Conservation (phyloP, 2,329 filamentous ascomycete species). For the Xylariaceae sp. region DNA sequence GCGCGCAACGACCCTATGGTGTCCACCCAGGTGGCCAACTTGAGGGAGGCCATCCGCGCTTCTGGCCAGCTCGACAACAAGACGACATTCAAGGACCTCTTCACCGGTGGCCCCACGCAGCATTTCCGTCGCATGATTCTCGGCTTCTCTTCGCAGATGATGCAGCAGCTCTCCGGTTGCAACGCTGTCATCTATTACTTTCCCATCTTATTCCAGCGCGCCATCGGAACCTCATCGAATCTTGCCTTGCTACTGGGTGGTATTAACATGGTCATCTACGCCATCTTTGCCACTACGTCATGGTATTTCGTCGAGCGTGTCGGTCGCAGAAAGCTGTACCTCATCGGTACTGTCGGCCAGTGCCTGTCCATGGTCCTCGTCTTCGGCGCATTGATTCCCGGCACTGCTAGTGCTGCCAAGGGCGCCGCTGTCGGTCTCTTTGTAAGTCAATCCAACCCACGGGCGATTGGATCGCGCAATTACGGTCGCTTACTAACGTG, state of each 20-base stretch:
- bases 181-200: slow-evolving; percentile 56
- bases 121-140: slow-evolving; percentile 59
- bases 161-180: slow-evolving; percentile 57
- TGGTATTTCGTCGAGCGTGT: slow-evolving; percentile 43
- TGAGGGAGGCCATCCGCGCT: slow-evolving; percentile 29
- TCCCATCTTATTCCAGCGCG: slow-evolving; percentile 49
- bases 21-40: slow-evolving; percentile 42
- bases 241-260: slow-evolving; percentile 43
- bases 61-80: slow-evolving; percentile 29
- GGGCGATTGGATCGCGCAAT: no score
- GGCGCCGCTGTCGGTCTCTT: slow-evolving; percentile 64
- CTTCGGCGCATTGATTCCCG: slow-evolving; percentile 61
- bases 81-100: slow-evolving; percentile 38
- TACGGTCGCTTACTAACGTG: no score
- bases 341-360: slow-evolving; percentile 43
- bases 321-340: slow-evolving; percentile 41
- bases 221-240: slow-evolving; percentile 37
- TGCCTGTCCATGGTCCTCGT: slow-evolving; percentile 53
- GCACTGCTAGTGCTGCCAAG: slow-evolving; percentile 54
- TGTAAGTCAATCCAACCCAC: slow-evolving; percentile 23
- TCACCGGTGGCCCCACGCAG: slow-evolving; percentile 58
- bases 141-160: slow-evolving; percentile 53
- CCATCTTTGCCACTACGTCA: slow-evolving; percentile 31
- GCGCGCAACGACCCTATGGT: slow-evolving; percentile 39
- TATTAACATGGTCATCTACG: slow-evolving; percentile 31